phyloP scores from a whole-genome alignment of 192 early-diverging fungal genomes.

The Coemansia sp. region DNA sequence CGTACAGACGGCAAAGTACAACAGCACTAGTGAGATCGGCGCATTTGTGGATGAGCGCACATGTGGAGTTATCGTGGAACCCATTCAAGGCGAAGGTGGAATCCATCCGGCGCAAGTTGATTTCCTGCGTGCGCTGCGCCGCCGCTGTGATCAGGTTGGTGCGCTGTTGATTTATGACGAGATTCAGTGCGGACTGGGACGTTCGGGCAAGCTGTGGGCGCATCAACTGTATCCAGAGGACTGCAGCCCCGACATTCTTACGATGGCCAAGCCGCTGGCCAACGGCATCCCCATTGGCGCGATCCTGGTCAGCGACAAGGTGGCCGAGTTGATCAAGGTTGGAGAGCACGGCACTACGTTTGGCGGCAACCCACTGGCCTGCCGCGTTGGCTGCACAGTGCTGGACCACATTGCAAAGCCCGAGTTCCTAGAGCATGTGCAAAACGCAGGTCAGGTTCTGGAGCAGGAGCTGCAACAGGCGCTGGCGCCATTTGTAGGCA shows the following conservation, averaged over 20 bases:
- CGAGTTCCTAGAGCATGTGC: constrained; percentile 71
- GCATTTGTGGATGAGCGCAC: constrained; percentile 71
- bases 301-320: constrained; percentile 70
- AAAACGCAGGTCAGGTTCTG: constrained; percentile 63
- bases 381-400: constrained; percentile 77
- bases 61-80: constrained; percentile 94
- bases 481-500: constrained; percentile 45
- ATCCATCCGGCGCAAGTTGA: constrained; percentile 68
- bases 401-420: constrained; percentile 65
- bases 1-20: constrained; percentile 64
- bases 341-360: constrained; percentile 99
- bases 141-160: constrained; percentile 78
- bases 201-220: constrained; percentile 86
- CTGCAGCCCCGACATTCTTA: constrained; percentile 85
- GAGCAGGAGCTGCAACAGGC: constrained; percentile 51
- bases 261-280: constrained; percentile 95
- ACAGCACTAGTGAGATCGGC: constrained; percentile 59
- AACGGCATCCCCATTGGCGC: constrained; percentile 97
- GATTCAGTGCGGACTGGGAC: constrained; percentile 92
- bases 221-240: constrained; percentile 67
- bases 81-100: constrained; percentile 96
- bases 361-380: constrained; percentile 92
- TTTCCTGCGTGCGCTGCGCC: constrained; percentile 77
- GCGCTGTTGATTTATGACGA: constrained; percentile 95
- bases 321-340: constrained; percentile 77